Percentiles rank a stretch among this genome's conserved stretches.
Evolutionary conservation across 192 early-diverging fungal species (phyloP).

Genomic region (Chytriomyces confervae): DNA sequence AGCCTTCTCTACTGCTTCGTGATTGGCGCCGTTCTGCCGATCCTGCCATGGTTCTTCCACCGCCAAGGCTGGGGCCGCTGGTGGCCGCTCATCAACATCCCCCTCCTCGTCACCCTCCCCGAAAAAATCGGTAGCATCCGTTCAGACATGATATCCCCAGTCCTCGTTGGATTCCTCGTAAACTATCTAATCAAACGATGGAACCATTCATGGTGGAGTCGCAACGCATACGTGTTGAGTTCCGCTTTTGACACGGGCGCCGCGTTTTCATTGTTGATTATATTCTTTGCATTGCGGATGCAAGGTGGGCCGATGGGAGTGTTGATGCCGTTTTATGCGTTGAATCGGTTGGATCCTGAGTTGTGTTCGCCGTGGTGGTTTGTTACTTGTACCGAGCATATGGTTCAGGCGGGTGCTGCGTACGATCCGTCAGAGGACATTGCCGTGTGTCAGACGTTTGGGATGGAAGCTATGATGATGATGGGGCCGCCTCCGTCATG

Average conservation of each 20-base stretch:
- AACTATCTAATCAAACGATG: constrained; percentile 11
- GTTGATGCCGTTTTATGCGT: constrained; percentile 23
- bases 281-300: constrained; percentile 32
- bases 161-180: constrained; percentile 14
- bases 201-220: constrained; percentile 53
- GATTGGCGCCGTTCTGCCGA: constrained; percentile 39
- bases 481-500: no score
- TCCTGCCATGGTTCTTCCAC: constrained; percentile 47
- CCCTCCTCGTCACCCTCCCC: constrained; percentile 24
- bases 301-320: neutral
- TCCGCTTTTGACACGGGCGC: constrained; percentile 67
- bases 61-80: constrained; percentile 34
- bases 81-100: constrained; percentile 29
- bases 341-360: constrained; percentile 31
- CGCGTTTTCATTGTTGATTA: constrained; percentile 39
- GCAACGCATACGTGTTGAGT: constrained; percentile 68
- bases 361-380: constrained; percentile 31
- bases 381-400: constrained; percentile 26
- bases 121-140: constrained; percentile 8
- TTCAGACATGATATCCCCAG: constrained; percentile 20
- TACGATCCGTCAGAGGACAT: constrained; percentile 10
- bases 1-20: constrained; percentile 35
- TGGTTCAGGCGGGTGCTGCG: neutral
- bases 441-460: constrained; percentile 25
- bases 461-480: constrained; percentile 7